phyloP scores from a whole-genome alignment of 2,329 filamentous ascomycete species.

The Nigrograna mackinnonii region DNA sequence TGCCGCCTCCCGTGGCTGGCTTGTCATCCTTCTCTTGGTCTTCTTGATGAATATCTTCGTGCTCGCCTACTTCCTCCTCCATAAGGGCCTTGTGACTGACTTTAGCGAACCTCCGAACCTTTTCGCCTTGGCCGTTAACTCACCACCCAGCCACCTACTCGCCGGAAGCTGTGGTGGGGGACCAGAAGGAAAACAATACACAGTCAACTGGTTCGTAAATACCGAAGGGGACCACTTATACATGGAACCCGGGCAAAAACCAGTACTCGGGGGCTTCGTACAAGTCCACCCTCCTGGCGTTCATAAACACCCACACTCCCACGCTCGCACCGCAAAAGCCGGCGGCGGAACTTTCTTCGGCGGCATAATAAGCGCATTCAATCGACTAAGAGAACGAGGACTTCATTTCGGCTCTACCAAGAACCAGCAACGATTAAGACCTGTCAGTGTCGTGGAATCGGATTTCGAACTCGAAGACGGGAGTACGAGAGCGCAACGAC shows the following conservation, averaged over 20 bases:
- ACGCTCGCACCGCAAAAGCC: not conserved
- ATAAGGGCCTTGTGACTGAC: conserved; percentile 71
- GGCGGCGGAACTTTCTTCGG: conserved; percentile 7
- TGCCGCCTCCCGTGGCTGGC: conserved; percentile 68
- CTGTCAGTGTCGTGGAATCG: conserved; percentile 17
- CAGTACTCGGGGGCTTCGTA: conserved; percentile 1
- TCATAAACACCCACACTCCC: conserved; percentile 24
- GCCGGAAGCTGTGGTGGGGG: conserved; percentile 61
- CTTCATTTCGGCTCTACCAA: conserved; percentile 15
- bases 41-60: conserved; percentile 71
- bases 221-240: conserved; percentile 57
- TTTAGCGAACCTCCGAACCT: conserved; percentile 78
- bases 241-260: conserved; percentile 49
- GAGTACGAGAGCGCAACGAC: conserved; percentile 31
- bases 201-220: conserved; percentile 50
- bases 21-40: conserved; percentile 65
- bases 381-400: conserved; percentile 8
- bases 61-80: conserved; percentile 63
- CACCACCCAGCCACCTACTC: conserved; percentile 55
- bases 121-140: conserved; percentile 72
- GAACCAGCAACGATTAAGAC: conserved; percentile 13
- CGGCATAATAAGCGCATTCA: not conserved
- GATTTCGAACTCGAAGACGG: conserved; percentile 40
- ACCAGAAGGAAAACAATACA: conserved; percentile 54
- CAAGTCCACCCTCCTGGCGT: conserved; percentile 3